These are phyloP conservation scores for Gentiana dahurica DNA, from an alignment of 257 asterid genomes.

Conservation along the genomic window DNA sequence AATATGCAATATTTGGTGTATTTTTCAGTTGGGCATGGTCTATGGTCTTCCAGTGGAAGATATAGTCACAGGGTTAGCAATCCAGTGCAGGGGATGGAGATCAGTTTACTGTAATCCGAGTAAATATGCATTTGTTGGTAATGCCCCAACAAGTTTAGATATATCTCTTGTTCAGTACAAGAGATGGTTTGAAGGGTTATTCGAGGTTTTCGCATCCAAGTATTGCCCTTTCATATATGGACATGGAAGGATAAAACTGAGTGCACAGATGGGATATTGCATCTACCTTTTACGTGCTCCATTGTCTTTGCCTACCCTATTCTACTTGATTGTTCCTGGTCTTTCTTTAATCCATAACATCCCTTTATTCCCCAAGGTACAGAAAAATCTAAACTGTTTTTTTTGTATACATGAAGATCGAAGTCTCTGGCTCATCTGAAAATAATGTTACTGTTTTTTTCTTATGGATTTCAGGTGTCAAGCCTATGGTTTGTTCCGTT, in stretches of 20 bases:
- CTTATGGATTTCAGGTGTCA: conserved; percentile 22
- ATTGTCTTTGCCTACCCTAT: conserved; percentile 39
- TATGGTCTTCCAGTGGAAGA: conserved; percentile 83
- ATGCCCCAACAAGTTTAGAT: conserved; percentile 51
- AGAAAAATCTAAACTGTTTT: neutral
- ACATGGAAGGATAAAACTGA: conserved; percentile 35
- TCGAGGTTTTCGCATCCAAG: conserved; percentile 66
- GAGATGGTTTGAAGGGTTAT: conserved; percentile 80
- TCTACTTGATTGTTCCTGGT: conserved; percentile 31
- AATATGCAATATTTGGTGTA: neutral
- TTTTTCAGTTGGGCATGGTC: conserved; percentile 62
- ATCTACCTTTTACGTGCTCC: conserved; percentile 56
- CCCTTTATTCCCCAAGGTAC: conserved; percentile 51
- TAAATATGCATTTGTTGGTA: conserved; percentile 54
- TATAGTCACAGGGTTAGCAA: conserved; percentile 64
- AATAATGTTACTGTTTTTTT: no score
- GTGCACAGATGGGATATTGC: conserved; percentile 67
- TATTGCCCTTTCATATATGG: conserved; percentile 61
- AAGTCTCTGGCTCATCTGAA: no score
- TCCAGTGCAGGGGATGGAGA: conserved; percentile 88
- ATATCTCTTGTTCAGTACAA: conserved; percentile 53
- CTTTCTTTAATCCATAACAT: conserved; percentile 36
- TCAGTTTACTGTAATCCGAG: conserved; percentile 53
- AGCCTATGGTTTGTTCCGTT: conserved; percentile 50
- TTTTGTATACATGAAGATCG: no score